These are phyloP conservation scores for Pochonia chlamydosporia DNA, from an alignment of 2,329 filamentous ascomycete species.

Conservation along the genomic window DNA sequence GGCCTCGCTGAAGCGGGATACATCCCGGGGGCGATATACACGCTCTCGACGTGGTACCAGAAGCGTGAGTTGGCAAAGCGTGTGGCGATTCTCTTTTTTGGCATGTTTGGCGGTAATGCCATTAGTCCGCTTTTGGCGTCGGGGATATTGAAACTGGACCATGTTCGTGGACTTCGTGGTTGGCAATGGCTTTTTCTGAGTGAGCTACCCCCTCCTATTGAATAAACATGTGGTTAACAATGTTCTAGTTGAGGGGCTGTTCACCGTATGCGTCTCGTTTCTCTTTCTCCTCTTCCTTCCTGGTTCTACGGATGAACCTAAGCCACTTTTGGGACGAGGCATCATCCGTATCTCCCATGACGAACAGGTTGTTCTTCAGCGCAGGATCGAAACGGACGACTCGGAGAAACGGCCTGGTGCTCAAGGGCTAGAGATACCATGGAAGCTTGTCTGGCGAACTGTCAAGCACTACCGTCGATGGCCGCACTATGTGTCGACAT, in stretches of 20 bases:
- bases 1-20: slow-evolving; percentile 33
- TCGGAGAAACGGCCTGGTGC: slow-evolving; percentile 22
- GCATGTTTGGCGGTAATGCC: slow-evolving; percentile 63
- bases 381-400: slow-evolving; percentile 8
- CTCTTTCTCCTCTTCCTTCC: slow-evolving; percentile 36
- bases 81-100: slow-evolving; percentile 61
- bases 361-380: neutral
- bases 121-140: slow-evolving; percentile 62
- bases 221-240: too few relatives aligned
- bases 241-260: slow-evolving; percentile 41
- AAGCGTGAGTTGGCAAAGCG: slow-evolving; percentile 59
- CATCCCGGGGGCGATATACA: slow-evolving; percentile 56
- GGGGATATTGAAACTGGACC: slow-evolving; percentile 60
- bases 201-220: slow-evolving; percentile 4
- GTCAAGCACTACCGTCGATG: slow-evolving; percentile 38
- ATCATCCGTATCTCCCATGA: neutral
- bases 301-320: slow-evolving; percentile 34
- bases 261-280: slow-evolving; percentile 33
- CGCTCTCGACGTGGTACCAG: slow-evolving; percentile 62
- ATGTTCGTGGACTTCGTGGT: slow-evolving; percentile 48
- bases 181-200: slow-evolving; percentile 44
- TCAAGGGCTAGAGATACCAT: slow-evolving; percentile 30
- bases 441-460: slow-evolving; percentile 35
- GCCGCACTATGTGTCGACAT: slow-evolving; percentile 43
- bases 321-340: slow-evolving; percentile 23